Evolutionary conservation across 495 filamentous ascomycete genomes (phyloP).

Genomic region (Aspergillus asperescens): DNA sequence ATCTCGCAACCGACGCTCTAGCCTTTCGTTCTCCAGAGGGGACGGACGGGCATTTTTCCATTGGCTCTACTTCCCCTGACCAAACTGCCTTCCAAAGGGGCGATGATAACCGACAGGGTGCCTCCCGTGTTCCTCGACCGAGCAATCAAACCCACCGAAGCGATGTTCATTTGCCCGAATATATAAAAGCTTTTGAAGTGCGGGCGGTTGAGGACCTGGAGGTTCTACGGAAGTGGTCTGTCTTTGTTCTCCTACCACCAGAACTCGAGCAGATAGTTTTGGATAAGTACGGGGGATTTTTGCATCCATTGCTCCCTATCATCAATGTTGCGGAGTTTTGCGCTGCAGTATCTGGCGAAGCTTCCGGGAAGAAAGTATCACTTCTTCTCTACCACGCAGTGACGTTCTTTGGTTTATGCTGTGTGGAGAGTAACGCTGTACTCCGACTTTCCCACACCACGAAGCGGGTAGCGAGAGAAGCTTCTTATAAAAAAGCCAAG

Average conservation of each 20-base stretch:
- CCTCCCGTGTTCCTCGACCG: neutral
- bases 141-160: neutral
- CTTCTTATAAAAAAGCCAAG: neutral
- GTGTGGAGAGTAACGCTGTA: neutral
- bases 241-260: neutral
- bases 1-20: too few relatives aligned
- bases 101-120: neutral
- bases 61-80: neutral
- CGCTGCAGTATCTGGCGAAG: neutral
- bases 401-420: neutral
- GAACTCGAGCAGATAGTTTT: neutral
- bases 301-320: neutral
- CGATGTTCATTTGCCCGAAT: neutral
- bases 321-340: neutral
- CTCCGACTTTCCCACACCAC: neutral
- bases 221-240: neutral
- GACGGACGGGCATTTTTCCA: neutral
- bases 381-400: neutral
- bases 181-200: neutral
- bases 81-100: neutral
- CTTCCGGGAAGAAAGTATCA: neutral
- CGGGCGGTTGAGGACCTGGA: neutral
- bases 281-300: neutral
- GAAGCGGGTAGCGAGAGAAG: neutral
- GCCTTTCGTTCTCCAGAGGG: too few relatives aligned